Base-by-base conservation (phyloP, 805 yeast species). In the Ogataea nonfermentans region DNA sequence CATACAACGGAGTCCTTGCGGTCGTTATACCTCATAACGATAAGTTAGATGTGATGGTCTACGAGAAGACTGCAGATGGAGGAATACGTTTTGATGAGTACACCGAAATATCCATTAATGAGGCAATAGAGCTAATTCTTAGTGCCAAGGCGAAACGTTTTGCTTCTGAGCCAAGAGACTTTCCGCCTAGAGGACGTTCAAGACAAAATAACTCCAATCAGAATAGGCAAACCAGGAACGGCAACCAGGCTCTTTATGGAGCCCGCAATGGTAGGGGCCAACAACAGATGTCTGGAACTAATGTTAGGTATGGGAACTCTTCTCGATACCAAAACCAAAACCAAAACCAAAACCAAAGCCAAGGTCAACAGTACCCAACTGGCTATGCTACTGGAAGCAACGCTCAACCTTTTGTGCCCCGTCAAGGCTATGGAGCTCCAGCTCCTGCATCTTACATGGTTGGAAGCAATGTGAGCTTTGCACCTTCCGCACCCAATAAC, bases 61-160 rank as follows among this genome's bases (percentile, higher is more conserved):
- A 84, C 57, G 84, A 84, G 53, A 72, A 70, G 28, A 74, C 83
- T 1, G 62, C 76, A 0, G 82, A 79, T 52, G 90, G 89, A 6
- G 85, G 85, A 11, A 77, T 86, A 8, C 79, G 79, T 48, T 90
- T 84, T 59, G 95, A 88, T 53, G 96, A 89, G 55, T 89, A 88
- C 55, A 72, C 82, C 3, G 74, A 76, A 32, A 70, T 88, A n/a
- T 78, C 80, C 3, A 65, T 79, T 8, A 76, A 77, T 26, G 82
- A 77, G 30, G 90, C 90, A 0, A 73, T 81, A 10, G 78, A 78
- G 33, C 62, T 84, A 14, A 48, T 82, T 11, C 35, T 52, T 24
- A 51, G 57, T n/a, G 51, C 61, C 3, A 70, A 67, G 40, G 73
- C 72, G 4, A 74, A 69, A 42, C 56, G 53, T 25, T 52, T 46